A percentile compares a stretch with the other conserved stretches of the same genome.
These are phyloP conservation scores for Candida tallmaniae DNA, from an alignment of 805 yeast species.

Conservation along the genomic window DNA sequence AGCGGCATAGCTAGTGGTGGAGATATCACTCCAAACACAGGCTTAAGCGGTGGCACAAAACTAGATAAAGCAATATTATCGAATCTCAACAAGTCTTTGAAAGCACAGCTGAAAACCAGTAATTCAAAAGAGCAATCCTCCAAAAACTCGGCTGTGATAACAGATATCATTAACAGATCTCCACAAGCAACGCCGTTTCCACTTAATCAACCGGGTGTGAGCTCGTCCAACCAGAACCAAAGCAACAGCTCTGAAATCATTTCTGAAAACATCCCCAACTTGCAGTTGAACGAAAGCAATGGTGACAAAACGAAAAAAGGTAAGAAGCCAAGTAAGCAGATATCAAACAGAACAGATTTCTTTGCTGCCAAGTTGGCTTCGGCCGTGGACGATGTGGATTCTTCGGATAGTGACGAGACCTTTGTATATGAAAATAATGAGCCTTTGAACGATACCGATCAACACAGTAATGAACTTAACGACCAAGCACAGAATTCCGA, in stretches of 20 bases:
- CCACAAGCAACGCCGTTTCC: conserved; percentile 23
- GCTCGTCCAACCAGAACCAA: neutral
- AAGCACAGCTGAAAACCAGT: conserved; percentile 39
- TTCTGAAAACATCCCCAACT: conserved; percentile 12
- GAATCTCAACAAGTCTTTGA: conserved; percentile 38
- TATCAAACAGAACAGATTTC: conserved; percentile 79
- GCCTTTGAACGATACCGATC: too few relatives aligned
- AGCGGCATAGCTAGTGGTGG: too few relatives aligned
- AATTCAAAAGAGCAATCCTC: conserved; percentile 33
- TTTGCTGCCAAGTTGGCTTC: conserved; percentile 94
- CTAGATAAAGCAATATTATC: conserved; percentile 31
- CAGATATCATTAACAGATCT: conserved; percentile 33
- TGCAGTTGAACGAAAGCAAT: conserved; percentile 7
- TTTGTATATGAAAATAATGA: conserved; percentile 80
- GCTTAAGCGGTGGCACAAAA: conserved; percentile 6
- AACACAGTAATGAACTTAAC: neutral
- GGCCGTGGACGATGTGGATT: conserved; percentile 86
- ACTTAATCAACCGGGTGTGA: conserved; percentile 1
- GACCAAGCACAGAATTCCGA: conserved; percentile 21
- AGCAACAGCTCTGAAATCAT: conserved; percentile 1
- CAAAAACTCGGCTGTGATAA: conserved; percentile 29
- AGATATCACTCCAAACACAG: neutral
- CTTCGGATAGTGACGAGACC: conserved; percentile 88
- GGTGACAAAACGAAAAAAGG: conserved; percentile 13
- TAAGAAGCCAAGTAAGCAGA: conserved; percentile 39